phyloP scores from a whole-genome alignment of 2,329 filamentous ascomycete species.

The Alternaria sp. region DNA sequence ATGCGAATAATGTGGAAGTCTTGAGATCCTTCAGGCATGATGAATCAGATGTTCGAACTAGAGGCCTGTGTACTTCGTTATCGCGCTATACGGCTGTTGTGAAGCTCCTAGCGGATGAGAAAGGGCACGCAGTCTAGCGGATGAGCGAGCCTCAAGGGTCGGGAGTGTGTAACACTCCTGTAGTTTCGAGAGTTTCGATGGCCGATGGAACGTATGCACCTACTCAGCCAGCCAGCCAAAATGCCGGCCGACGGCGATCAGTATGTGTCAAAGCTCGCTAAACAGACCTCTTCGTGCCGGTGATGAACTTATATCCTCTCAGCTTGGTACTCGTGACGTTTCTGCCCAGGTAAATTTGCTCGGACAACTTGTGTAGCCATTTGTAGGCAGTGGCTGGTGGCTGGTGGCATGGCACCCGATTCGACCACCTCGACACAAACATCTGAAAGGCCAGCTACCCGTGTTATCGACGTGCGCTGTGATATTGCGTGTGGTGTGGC shows the following conservation, averaged over 20 bases:
- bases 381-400: neutral
- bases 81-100: neutral
- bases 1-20: neutral
- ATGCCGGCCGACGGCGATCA: neutral
- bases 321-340: neutral
- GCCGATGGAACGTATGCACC: too few relatives aligned
- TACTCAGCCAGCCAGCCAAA: neutral
- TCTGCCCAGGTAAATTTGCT: neutral
- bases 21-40: neutral
- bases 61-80: neutral
- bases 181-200: too few relatives aligned
- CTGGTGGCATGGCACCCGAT: neutral
- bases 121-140: neutral
- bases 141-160: neutral
- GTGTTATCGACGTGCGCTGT: neutral
- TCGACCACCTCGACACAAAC: neutral
- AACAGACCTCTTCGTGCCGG: neutral
- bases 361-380: neutral
- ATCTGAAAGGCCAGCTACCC: neutral
- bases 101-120: neutral
- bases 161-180: neutral
- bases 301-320: neutral
- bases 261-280: neutral
- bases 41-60: neutral
- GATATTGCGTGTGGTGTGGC: neutral